Evolutionary conservation across 768 basidiomycete genomes (phyloP), one percentile per base, ranked within the genome.

Genomic region (Leccinum broughii): DNA sequence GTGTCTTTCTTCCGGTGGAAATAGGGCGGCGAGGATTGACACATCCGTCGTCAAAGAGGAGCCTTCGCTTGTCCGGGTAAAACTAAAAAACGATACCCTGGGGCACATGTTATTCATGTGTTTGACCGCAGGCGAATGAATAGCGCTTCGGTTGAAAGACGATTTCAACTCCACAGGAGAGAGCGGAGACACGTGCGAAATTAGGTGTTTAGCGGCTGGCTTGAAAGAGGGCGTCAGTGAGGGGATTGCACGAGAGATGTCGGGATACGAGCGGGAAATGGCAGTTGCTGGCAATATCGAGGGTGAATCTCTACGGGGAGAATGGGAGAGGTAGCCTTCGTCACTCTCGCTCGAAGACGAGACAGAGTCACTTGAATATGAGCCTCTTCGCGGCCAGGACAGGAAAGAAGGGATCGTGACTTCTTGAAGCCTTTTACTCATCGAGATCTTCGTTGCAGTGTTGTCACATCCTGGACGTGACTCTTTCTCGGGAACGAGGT

Each of bases 21-120:
- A 93, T 8, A 92, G 74, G 37, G 83, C 77, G 14, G 89, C 84
- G 10, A 93, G 83, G 24, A 88, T 74, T 41, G 80, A 77, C 10
- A 86, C 84, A 55, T 89, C 88, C 4, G 90, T 85, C 2, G 89
- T 90, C 55, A 93, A 76, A 11, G 88, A 90, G 24, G 89, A 88
- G 2, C 88, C 88, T 71, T 92, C 91, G 22, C 80, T 73, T 6
- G 90, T 91, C 61, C 89, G 80, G 17, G 90, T 92, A 68, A 92
- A 88, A 63, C 85, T 89, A 74, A 92, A 86, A 76, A 93, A 92
- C 3, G 89, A 85, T n/a, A 87, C 79, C n/a, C 54, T 61, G 13
- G 63, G 54, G 50, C 58, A 62, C 48, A 20, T 39, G 20, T 14
- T 37, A n/a, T 58, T 59, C 35, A 35, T 35, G 49, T 61, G 64